A percentile compares a stretch with the other conserved stretches of the same genome.
Evolutionary conservation across 2,329 filamentous ascomycete species (phyloP).

Genomic region (Thermothelomyces thermophilus): DNA sequence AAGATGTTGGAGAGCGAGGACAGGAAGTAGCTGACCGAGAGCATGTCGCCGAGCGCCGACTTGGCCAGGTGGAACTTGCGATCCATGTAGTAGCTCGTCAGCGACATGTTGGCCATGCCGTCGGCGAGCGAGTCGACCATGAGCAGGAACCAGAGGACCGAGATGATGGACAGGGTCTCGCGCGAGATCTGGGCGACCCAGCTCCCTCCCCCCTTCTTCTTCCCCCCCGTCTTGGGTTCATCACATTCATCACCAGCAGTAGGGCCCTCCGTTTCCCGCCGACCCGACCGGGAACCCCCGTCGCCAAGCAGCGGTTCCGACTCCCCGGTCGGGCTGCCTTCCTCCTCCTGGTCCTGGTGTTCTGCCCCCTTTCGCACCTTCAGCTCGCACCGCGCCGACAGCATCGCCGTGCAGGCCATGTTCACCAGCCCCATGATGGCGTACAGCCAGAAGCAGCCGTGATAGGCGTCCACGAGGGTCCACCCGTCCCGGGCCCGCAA

Average conservation of each 20-base stretch:
- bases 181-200: conserved; percentile 50
- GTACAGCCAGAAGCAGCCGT: conserved; percentile 54
- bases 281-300: background rate
- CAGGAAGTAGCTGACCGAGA: conserved; percentile 48
- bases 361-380: conserved; percentile 21
- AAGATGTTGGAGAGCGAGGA: conserved; percentile 49
- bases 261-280: background rate
- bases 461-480: conserved; percentile 46
- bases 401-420: conserved; percentile 37
- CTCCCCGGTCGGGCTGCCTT: background rate
- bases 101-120: conserved; percentile 54
- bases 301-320: conserved; percentile 1
- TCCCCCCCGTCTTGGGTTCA: too few species aligned
- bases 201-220: too few species aligned
- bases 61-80: conserved; percentile 49
- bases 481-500: conserved; percentile 41
- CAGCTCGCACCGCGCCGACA: conserved; percentile 49
- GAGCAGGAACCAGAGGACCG: conserved; percentile 58
- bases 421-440: conserved; percentile 48
- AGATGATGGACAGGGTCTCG: conserved; percentile 52
- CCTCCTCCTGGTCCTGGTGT: conserved; percentile 12
- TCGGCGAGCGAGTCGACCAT: conserved; percentile 59
- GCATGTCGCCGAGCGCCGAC: conserved; percentile 53
- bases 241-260: too few species aligned
- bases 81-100: conserved; percentile 55